Base-by-base conservation (phyloP, 768 basidiomycete species). In the Trametes coccinea region DNA sequence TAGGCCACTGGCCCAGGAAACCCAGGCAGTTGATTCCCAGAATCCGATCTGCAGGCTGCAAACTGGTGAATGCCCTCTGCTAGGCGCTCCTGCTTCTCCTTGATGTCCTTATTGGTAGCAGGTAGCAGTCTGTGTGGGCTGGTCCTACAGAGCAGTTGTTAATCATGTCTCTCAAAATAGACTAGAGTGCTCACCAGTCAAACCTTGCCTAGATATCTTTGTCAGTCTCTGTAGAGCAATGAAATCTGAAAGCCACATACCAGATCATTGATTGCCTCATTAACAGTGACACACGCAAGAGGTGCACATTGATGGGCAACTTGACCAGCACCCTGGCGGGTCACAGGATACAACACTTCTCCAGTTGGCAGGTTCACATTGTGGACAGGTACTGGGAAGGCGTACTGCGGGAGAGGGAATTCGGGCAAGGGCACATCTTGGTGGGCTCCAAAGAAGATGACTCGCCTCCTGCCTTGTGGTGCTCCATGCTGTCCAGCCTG, bases 401-500 rank as follows among this genome's bases (percentile, higher is more conserved):
- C 71, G 68, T 90, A 85, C 1, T 83, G 81, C 0, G 90, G 90
- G 16, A 84, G 68, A 0, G 90, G 90, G 66, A 84, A 87, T 9
- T 81, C 73, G 0, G 90, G 90, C 14, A 89, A 70, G 17, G 78
- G 68, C 2, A 83, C 55, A 31, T 84, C 87, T 7, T 80, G 79
- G 54, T 79, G 83, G 4, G 88, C 85, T 29, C 81, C 88, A 78
- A 81, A 82, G 69, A 92, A 85, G 47, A 92, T 88, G 11, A 91
- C 80, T 16, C 90, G 79, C 30, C 77, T 74, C 8, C 90, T 83
- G 48, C 79, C 76, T 74, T 92, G 90, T 16, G 90, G 89, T 22
- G 82, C 80, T 30, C 90, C 90, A 71, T 90, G 90, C 39, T 85
- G 84, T 0, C 80, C 84, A 27, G 89, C 86, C 67, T 92, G 87